Percentiles rank a stretch among this genome's conserved stretches.
Conservation (phyloP, 2,329 filamentous ascomycete species). For the Coniochaeta sp. region DNA sequence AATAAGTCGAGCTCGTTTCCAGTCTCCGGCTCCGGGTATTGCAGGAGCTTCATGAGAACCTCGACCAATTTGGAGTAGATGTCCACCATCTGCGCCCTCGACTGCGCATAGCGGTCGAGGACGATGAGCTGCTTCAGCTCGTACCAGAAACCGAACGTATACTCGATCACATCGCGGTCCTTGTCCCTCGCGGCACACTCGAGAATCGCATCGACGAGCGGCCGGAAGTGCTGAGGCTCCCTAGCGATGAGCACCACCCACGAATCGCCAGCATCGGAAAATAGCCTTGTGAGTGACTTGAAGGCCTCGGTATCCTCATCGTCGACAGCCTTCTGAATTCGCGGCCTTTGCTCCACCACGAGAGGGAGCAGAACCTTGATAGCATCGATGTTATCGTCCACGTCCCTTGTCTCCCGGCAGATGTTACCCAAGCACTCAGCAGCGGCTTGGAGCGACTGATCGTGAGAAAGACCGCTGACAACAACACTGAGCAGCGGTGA, state of each 20-base stretch:
- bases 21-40: slow-evolving; percentile 73
- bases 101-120: slow-evolving; percentile 79
- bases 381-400: slow-evolving; percentile 77
- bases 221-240: slow-evolving; percentile 71
- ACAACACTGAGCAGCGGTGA: slow-evolving; percentile 79
- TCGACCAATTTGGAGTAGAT: slow-evolving; percentile 87
- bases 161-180: slow-evolving; percentile 83
- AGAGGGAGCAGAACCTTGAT: slow-evolving; percentile 80
- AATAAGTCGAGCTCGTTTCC: slow-evolving; percentile 78
- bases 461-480: slow-evolving; percentile 67
- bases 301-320: slow-evolving; percentile 66
- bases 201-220: slow-evolving; percentile 82
- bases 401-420: slow-evolving; percentile 84
- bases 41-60: slow-evolving; percentile 81
- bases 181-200: slow-evolving; percentile 83
- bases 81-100: slow-evolving; percentile 68
- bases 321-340: slow-evolving; percentile 65
- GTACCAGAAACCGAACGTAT: slow-evolving; percentile 97
- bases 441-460: slow-evolving; percentile 75
- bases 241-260: slow-evolving; percentile 92
- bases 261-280: slow-evolving; percentile 85
- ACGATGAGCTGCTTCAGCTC: slow-evolving; percentile 96
- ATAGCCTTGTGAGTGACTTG: slow-evolving; percentile 82
- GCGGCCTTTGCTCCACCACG: slow-evolving; percentile 67
- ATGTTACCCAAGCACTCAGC: slow-evolving; percentile 90